These are phyloP conservation scores for Canavalia gladiata DNA, from an alignment of 306 rosid species.

Conservation along the genomic window DNA sequence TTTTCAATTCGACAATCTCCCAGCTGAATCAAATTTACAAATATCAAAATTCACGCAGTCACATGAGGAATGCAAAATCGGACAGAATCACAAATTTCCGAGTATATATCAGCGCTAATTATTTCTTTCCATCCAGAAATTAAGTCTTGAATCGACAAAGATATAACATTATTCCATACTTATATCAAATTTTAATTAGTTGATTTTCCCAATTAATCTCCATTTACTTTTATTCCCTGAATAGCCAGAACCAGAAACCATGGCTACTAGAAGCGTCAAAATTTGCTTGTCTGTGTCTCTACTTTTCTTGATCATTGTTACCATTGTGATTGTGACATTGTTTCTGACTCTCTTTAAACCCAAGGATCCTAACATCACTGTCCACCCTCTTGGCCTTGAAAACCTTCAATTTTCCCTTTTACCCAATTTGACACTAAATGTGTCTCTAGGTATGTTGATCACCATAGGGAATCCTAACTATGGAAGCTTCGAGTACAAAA, in stretches of 20 bases:
- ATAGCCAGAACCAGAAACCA: constrained; percentile 33
- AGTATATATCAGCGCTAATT: not conserved
- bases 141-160: not conserved
- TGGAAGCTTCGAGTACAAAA: constrained; percentile 41
- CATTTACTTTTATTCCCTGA: not conserved
- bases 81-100: not conserved
- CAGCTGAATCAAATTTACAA: not conserved
- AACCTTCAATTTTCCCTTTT: not conserved
- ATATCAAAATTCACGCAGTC: not conserved
- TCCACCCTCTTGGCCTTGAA: constrained; percentile 37
- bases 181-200: no score
- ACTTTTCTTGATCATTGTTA: constrained; percentile 38
- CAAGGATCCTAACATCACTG: constrained; percentile 48
- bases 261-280: constrained; percentile 48
- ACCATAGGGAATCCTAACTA: constrained; percentile 53
- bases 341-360: constrained; percentile 55
- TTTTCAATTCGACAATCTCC: not conserved
- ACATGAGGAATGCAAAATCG: not conserved
- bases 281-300: constrained; percentile 39
- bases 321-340: constrained; percentile 39
- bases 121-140: no score
- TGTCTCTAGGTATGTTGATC: constrained; percentile 44
- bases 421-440: constrained; percentile 9
- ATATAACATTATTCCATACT: not conserved
- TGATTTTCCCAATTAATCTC: not conserved